Base-by-base conservation (phyloP, 163 green algal genomes). In the Smithsoniella earleae region DNA sequence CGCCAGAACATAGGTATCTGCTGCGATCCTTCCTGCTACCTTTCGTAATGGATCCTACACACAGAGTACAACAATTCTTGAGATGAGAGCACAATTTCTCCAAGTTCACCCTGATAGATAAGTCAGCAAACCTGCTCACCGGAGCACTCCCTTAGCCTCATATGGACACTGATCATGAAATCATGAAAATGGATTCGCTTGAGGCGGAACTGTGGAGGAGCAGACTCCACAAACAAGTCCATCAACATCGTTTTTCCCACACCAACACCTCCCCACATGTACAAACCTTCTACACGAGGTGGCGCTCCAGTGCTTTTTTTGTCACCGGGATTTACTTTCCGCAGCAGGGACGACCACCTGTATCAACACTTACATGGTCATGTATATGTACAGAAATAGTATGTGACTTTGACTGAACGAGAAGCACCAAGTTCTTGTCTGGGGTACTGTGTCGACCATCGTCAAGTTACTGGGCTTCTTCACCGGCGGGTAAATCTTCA, bases 91-190 rank as follows among this genome's bases (percentile, higher is more conserved):
- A n/a, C n/a, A n/a, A n/a, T n/a, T n/a, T n/a, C n/a, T n/a, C n/a
- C n/a, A n/a, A n/a, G n/a, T n/a, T n/a, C n/a, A n/a, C n/a, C n/a
- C n/a, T n/a, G n/a, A n/a, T n/a, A n/a, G n/a, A n/a, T n/a, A n/a
- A n/a, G n/a, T n/a, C n/a, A 4, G 31, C 58, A 13, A 22, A 34
- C 58, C 0, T 76, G 43, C 43, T 82, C 77, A 2, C 77, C 63
- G 3, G 69, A 44, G 25, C 82, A 76, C 8, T 77, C 38, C 3
- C 81, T 81, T 66, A 97, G 80, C n/a, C 75, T 74, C 1, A 52
- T 37, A 78, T 99, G 94, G n/a, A 98, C 86, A 27, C 92, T 87
- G 62, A 98, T 82, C 94, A 99, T 99, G 85, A 98, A 98, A 77
- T 97, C 89, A 66, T 98, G 94, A 79, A 96, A 99, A 79, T 98